phyloP scores from a whole-genome alignment of 2,329 filamentous ascomycete genomes.

The Pseudogymnoascus sp. region DNA sequence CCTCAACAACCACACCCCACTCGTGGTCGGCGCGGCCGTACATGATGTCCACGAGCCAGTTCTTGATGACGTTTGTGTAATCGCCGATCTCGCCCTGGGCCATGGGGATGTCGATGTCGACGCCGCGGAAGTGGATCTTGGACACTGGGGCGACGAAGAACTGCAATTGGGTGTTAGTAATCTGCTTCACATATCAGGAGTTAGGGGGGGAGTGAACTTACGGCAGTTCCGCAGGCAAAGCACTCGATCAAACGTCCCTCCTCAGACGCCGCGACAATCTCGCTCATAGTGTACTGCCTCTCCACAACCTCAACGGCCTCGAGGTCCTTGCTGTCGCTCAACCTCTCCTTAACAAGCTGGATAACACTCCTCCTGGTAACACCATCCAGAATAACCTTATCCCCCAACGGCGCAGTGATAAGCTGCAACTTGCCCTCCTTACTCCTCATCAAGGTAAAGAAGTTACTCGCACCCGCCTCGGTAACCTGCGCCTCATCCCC shows the following conservation, averaged over 20 bases:
- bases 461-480: slow-evolving; percentile 87
- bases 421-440: slow-evolving; percentile 59
- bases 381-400: slow-evolving; percentile 78
- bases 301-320: slow-evolving; percentile 65
- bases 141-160: slow-evolving; percentile 66
- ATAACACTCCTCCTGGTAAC: slow-evolving; percentile 78
- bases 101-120: slow-evolving; percentile 56
- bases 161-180: slow-evolving; percentile 32
- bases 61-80: slow-evolving; percentile 57
- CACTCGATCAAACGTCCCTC: slow-evolving; percentile 77
- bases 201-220: too few species aligned
- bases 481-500: slow-evolving; percentile 71
- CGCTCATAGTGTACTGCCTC: slow-evolving; percentile 72
- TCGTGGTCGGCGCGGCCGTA: slow-evolving; percentile 60
- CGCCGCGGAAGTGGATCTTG: slow-evolving; percentile 58
- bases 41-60: slow-evolving; percentile 65
- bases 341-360: slow-evolving; percentile 58
- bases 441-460: slow-evolving; percentile 74
- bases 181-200: background rate
- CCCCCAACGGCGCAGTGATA: slow-evolving; percentile 75
- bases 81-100: slow-evolving; percentile 44
- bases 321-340: slow-evolving; percentile 38
- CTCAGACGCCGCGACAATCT: slow-evolving; percentile 61
- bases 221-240: slow-evolving; percentile 81
- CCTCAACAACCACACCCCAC: slow-evolving; percentile 62